These are phyloP conservation scores for Fusarium globosum DNA, from an alignment of 2,329 filamentous ascomycete genomes.

Conservation along the genomic window DNA sequence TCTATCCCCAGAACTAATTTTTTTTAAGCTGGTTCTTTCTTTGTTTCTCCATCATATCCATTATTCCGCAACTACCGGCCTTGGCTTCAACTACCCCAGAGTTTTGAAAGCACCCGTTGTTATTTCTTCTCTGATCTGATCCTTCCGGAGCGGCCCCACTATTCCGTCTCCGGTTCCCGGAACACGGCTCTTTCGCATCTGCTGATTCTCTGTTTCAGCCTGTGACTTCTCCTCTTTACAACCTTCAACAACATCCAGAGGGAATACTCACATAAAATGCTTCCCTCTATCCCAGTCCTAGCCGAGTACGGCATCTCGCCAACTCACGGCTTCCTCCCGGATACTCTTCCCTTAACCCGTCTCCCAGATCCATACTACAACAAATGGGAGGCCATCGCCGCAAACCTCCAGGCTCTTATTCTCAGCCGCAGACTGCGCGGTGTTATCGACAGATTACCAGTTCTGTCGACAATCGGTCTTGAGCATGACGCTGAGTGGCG, in stretches of 20 bases:
- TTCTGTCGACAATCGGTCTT: conserved; percentile 85
- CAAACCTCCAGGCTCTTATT: conserved; percentile 88
- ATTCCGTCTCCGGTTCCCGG: conserved; percentile 33
- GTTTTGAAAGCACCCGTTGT: neutral
- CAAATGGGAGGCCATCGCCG: conserved; percentile 89
- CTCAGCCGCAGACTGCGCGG: conserved; percentile 85
- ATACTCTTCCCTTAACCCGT: conserved; percentile 79
- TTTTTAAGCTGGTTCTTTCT: neutral
- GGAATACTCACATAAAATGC: conserved; percentile 49
- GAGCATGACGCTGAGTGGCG: conserved; percentile 91
- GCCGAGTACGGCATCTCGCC: conserved; percentile 84
- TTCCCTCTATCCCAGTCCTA: conserved; percentile 70
- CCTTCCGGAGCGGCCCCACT: conserved; percentile 40
- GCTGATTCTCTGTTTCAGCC: conserved; percentile 5
- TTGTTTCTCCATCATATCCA: conserved; percentile 18
- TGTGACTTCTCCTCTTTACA: conserved; percentile 1
- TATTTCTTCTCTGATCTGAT: neutral
- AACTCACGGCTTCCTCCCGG: conserved; percentile 87
- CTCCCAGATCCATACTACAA: conserved; percentile 93
- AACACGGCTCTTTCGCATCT: conserved; percentile 20
- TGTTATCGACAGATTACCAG: conserved; percentile 82
- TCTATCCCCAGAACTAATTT: conserved; percentile 11
- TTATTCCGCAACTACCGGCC: neutral
- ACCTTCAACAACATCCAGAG: neutral
- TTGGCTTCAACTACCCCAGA: conserved; percentile 24